Percentiles rank a stretch among this genome's conserved stretches.
These are phyloP conservation scores for Cladophialophora bantiana DNA, from an alignment of 2,329 filamentous ascomycete species.

Conservation along the genomic window DNA sequence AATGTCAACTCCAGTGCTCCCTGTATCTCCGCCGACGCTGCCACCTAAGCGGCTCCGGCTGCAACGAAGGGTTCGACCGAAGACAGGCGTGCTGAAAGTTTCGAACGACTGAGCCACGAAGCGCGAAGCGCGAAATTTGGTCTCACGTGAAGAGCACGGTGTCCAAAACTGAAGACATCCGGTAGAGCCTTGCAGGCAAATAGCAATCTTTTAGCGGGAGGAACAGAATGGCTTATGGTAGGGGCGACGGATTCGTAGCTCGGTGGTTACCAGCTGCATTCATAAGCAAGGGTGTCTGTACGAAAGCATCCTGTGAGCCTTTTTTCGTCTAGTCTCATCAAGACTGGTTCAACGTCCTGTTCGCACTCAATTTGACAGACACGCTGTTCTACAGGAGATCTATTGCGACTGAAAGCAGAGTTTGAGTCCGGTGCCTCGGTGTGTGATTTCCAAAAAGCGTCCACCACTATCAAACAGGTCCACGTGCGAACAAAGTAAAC, in stretches of 20 bases:
- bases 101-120: not conserved
- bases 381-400: no score
- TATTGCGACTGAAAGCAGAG: no score
- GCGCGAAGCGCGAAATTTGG: not conserved
- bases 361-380: no score
- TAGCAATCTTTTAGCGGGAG: not conserved
- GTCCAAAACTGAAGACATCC: not conserved
- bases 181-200: not conserved
- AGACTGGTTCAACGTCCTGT: no score
- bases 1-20: conserved; percentile 24
- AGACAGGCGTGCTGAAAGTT: not conserved
- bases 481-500: no score
- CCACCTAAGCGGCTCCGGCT: conserved; percentile 26
- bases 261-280: not conserved
- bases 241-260: not conserved
- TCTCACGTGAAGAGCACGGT: not conserved
- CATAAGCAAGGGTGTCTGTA: not conserved
- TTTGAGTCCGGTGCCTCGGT: no score
- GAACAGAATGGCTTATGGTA: not conserved
- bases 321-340: no score
- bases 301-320: no score
- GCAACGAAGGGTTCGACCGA: conserved; percentile 26
- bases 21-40: conserved; percentile 26
- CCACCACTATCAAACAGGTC: no score
- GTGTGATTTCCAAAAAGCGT: no score